Conservation (phyloP, 768 basidiomycete genomes). For the Dentipellis fragilis region DNA sequence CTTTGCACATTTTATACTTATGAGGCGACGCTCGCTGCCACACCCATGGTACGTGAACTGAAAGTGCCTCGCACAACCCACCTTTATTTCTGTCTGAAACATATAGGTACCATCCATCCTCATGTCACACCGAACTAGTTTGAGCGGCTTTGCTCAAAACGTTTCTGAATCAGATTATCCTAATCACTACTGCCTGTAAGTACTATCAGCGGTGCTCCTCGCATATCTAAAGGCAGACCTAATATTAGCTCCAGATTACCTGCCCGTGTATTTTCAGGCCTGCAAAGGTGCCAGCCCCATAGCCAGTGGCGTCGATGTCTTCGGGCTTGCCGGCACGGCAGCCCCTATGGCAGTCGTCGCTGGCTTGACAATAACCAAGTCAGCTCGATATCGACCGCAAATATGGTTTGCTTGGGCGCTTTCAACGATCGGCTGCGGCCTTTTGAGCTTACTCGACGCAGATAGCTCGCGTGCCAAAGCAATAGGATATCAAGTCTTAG, state of each 20-base stretch:
- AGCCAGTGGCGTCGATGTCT: slow-evolving; percentile 22
- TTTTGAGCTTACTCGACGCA: slow-evolving; percentile 21
- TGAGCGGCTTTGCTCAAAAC: too few relatives aligned
- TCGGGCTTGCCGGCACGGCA: slow-evolving; percentile 20
- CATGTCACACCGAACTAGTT: too few relatives aligned
- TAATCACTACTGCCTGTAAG: too few relatives aligned
- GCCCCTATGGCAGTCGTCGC: slow-evolving; percentile 22
- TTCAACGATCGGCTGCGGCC: slow-evolving; percentile 24
- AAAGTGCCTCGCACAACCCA: too few relatives aligned
- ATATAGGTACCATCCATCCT: too few relatives aligned
- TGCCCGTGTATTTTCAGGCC: slow-evolving; percentile 34
- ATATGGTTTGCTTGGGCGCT: slow-evolving; percentile 24
- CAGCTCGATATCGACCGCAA: slow-evolving; percentile 24
- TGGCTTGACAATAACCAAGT: slow-evolving; percentile 22
- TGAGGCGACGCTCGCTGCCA: slow-evolving; percentile 22
- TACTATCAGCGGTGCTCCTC: too few relatives aligned
- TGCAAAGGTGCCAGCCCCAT: slow-evolving; percentile 26
- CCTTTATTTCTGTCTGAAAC: too few relatives aligned
- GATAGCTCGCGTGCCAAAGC: slow-evolving; percentile 17
- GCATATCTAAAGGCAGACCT: too few relatives aligned
- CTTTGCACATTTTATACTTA: slow-evolving; percentile 29
- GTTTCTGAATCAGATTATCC: too few relatives aligned
- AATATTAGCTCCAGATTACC: slow-evolving; percentile 21
- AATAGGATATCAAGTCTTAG: slow-evolving; percentile 19
- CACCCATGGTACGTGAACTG: slow-evolving; percentile 28